Evolutionary conservation across 495 filamentous ascomycete genomes (phyloP).

Genomic region (Coniosporium apollinis): DNA sequence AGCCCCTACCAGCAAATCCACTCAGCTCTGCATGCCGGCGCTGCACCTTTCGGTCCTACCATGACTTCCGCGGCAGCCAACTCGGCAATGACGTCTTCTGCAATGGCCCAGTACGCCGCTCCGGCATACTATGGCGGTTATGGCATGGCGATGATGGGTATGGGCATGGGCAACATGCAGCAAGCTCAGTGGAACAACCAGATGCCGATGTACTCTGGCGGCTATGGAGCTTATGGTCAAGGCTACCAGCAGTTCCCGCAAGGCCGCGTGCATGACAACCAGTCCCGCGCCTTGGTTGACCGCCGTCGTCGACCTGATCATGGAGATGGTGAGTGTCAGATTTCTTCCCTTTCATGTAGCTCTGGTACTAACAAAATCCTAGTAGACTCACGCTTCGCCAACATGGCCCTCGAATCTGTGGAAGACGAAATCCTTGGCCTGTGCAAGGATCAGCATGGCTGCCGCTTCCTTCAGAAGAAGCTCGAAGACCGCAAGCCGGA

Average conservation of each 20-base stretch:
- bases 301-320: no score
- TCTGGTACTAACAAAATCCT: no score
- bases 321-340: no score
- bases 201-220: slow-evolving; percentile 29
- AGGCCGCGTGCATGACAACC: slow-evolving; percentile 1
- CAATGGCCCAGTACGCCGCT: slow-evolving; percentile 20
- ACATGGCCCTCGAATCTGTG: slow-evolving; percentile 60
- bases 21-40: slow-evolving; percentile 61
- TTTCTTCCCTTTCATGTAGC: no score
- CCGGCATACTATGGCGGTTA: slow-evolving; percentile 31
- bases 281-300: no score
- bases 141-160: slow-evolving; percentile 38
- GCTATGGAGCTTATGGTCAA: slow-evolving; percentile 33
- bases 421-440: slow-evolving; percentile 65
- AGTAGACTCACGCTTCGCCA: slow-evolving; percentile 59
- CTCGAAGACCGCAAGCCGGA: slow-evolving; percentile 77
- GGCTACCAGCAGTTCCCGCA: slow-evolving; percentile 23
- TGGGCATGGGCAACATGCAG: slow-evolving; percentile 41
- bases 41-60: slow-evolving; percentile 48
- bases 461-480: slow-evolving; percentile 88
- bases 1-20: slow-evolving; percentile 33
- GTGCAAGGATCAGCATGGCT: slow-evolving; percentile 96
- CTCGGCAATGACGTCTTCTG: slow-evolving; percentile 8
- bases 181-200: slow-evolving; percentile 23
- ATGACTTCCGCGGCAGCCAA: slow-evolving; percentile 10